Evolutionary conservation across 2,329 filamentous ascomycete species (phyloP).

Genomic region (Hypoxylon sp.): DNA sequence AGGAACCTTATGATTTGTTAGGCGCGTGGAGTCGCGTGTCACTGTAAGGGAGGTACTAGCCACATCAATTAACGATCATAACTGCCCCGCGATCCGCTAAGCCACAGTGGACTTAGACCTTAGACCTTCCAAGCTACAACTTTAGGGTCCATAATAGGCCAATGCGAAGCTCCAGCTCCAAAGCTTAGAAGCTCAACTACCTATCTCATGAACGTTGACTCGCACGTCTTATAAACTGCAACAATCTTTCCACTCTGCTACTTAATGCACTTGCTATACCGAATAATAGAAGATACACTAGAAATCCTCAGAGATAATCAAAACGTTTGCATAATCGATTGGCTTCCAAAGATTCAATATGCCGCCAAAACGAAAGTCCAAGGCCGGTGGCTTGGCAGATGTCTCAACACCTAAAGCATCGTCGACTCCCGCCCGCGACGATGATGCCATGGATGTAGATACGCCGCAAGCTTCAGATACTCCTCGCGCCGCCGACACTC

Average conservation of each 20-base stretch:
- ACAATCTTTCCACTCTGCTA: too few relatives aligned
- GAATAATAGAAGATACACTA: too few relatives aligned
- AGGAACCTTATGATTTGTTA: background rate
- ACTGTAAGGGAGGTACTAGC: too few relatives aligned
- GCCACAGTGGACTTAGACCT: too few relatives aligned
- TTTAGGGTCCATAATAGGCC: slow-evolving; percentile 6
- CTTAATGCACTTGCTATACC: too few relatives aligned
- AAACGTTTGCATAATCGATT: background rate
- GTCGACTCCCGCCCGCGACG: slow-evolving; percentile 59
- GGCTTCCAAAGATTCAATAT: slow-evolving; percentile 51
- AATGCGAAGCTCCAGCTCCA: slow-evolving; percentile 7
- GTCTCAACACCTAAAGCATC: slow-evolving; percentile 63
- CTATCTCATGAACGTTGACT: too few relatives aligned
- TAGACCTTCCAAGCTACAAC: slow-evolving; percentile 8
- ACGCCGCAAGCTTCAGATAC: slow-evolving; percentile 64
- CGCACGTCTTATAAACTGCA: too few relatives aligned
- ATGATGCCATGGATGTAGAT: slow-evolving; percentile 69
- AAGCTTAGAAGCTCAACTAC: too few relatives aligned
- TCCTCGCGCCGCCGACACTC: slow-evolving; percentile 51
- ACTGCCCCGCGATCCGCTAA: slow-evolving; percentile 37
- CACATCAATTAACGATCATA: slow-evolving; percentile 10
- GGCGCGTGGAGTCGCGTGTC: slow-evolving; percentile 23
- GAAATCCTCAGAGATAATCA: too few relatives aligned
- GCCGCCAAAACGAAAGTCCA: slow-evolving; percentile 76
- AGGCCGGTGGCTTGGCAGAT: slow-evolving; percentile 57